phyloP scores from a whole-genome alignment of 306 rosid species.

The Cucurbita ficifolia region DNA sequence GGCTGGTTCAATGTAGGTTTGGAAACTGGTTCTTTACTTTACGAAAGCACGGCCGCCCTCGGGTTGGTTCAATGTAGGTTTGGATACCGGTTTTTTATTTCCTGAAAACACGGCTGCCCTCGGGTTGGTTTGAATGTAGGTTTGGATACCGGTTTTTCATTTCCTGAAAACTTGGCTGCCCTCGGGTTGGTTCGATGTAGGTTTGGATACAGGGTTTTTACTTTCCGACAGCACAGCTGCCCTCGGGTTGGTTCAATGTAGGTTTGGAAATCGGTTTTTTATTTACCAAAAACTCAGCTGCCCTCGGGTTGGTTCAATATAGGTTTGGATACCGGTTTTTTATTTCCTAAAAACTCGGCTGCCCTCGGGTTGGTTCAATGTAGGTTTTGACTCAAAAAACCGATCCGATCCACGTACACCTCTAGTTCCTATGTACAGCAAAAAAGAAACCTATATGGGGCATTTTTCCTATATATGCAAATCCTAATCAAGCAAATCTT shows the following conservation, averaged over 20 bases:
- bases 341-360: not conserved
- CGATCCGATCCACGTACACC: not conserved
- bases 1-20: no score
- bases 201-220: no score
- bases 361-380: not conserved
- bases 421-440: not conserved
- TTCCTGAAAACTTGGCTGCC: no score
- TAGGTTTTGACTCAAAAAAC: not conserved
- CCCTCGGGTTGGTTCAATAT: not conserved
- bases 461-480: not conserved
- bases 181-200: no score
- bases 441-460: not conserved
- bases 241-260: no score
- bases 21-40: not conserved
- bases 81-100: not conserved
- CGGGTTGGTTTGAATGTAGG: not conserved
- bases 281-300: no score
- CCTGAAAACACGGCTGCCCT: not conserved
- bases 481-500: not conserved
- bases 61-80: not conserved
- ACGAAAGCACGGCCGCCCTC: no score
- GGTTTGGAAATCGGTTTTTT: not conserved
- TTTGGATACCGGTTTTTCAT: not conserved
- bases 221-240: no score
- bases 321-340: not conserved